Evolutionary conservation across 23 red algal species (phyloP), one percentile per base, ranked within the genome.

Genomic region (Gracilariopsis chorda): DNA sequence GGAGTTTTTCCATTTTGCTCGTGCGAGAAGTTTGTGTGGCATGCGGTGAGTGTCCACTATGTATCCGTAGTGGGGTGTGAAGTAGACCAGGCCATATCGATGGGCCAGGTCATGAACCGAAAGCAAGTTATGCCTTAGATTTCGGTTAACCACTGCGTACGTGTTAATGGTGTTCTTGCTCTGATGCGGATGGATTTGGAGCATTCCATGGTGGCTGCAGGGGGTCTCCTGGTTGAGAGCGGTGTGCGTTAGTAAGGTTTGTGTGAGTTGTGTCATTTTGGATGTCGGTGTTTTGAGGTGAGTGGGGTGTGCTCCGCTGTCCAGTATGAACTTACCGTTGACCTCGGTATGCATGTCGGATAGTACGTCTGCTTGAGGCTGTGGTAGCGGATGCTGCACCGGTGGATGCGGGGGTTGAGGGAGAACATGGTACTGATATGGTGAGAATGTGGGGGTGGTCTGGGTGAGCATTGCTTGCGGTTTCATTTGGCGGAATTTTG

Each of bases 181-280:
- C 72, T 41, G n/a, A 44, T 49, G n/a, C 16, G 48, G 5, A 2
- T 41, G n/a, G 45, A 77, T 25, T 48, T 17, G 36, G 45, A 77
- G n/a, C 27, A 35, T 51, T 52, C 72, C 72, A 77, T n/a, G n/a
- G 72, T 77, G 48, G 45, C 40, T 51, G 33, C 72, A 77, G 29
- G 20, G 45, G 72, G 25, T 77, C 72, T 37, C 40, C 48, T 77
- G 72, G 43, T 77, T 25, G 3, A 44, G 16, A 20, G 72, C 72
- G 16, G 72, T 7, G 33, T 43, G 72, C 44, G 72, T 34, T 77
- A 4, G 35, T 6, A 4, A 10, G 6, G 35, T 12, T 7, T 77
- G 10, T 49, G 17, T 33, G 4, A 37, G 23, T 34, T 19, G 7
- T 43, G 45, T 37, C 72, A 77, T 51, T 2, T 27, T 48, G 6